Evolutionary conservation across 2,329 filamentous ascomycete species (phyloP), one percentile per base, ranked within the genome.

Genomic region (Stagonosporopsis rhizophila): DNA sequence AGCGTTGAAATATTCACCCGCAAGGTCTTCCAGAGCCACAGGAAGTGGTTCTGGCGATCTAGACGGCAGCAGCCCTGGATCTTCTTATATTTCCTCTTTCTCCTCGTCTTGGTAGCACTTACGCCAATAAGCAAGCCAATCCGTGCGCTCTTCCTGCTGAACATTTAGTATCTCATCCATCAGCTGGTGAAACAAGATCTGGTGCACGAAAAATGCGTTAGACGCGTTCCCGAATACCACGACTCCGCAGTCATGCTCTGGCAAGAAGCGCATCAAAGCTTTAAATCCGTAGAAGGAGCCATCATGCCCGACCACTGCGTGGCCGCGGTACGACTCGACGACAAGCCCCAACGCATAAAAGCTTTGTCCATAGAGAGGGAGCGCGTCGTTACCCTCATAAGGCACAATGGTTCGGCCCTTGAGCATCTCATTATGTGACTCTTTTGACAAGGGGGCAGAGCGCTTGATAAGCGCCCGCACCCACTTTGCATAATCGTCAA

Each of bases 401-500:
- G 39, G 47, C 11, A 52, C 28, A 15, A 56, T 45, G 8, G 20
- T 60, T 8, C 66, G 61, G 3, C 65, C 61, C 14, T 39, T 62
- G 11, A 52, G 7, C 17, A 70, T 56, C 11, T 62, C 58, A 17
- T 61, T 44, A 27, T 69, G 61, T 6, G 51, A 46, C 12, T n/a
- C 28, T 32, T 48, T 39, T 5, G 56, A 53, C n/a, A 58, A 52
- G 1, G 59, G 64, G 5, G 5, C 39, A 6, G 32, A 44, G 3
- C 46, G 58, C 19, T 57, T 45, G 14, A 73, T 40, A 20, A 73
- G 54, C 1, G 67, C 65, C 22, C 61, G 65, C 19, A 74, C 56
- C 56, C 66, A 72, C 34, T 59, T 65, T 7, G 64, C 64, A 44
- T 59, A 66, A 56, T 70, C 66, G 17, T 50, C 19, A 15, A 64